Evolutionary conservation across 1,284 basidiomycete species (phyloP), one percentile per base, ranked within the genome.

Genomic region (Macrocystidia cucumis): DNA sequence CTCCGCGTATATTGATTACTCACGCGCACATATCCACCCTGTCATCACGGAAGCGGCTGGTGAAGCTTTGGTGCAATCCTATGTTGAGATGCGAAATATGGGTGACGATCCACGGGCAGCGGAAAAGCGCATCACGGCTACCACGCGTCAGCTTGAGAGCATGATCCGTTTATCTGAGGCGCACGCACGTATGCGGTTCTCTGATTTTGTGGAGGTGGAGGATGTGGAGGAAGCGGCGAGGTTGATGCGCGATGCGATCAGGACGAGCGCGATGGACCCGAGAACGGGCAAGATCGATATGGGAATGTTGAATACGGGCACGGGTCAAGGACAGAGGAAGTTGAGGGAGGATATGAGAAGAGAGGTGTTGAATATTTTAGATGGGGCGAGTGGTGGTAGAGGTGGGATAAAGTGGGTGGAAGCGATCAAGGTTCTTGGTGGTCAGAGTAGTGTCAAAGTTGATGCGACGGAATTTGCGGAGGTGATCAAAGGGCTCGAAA

Each of bases 81-180:
- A 99, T 60, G 92, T 98, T 55, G 76, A 95, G 29, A 78, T 85
- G 36, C 65, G 98, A 32, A 70, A 96, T 36, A 89, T 95, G 58
- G 95, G 98, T 47, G 96, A 99, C 59, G 74, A 89, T 3, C 77
- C 78, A 14, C 91, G 92, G 7, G 74, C 79, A 3, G 90, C 91
- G 16, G 78, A 82, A 52, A 95, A 92, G 55, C 78, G 93, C 27
- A 97, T 97, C 54, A 97, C 93, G 3, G 93, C 97, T 25, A 98
- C 95, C 19, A 98, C 96, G 1, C 83, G 93, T 55, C 93, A 97
- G 55, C 65, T 98, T 35, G 93, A 97, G 60, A 91, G 87, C 57
- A 95, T 98, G 91, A 91, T 98, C 49, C 91, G 95, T 32, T 67
- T 98, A 33, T 90, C 87, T 47, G 95, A 98, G 60, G 95, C 92